Evolutionary conservation across 306 rosid genomes (phyloP).

Genomic region (Glycine soja): DNA sequence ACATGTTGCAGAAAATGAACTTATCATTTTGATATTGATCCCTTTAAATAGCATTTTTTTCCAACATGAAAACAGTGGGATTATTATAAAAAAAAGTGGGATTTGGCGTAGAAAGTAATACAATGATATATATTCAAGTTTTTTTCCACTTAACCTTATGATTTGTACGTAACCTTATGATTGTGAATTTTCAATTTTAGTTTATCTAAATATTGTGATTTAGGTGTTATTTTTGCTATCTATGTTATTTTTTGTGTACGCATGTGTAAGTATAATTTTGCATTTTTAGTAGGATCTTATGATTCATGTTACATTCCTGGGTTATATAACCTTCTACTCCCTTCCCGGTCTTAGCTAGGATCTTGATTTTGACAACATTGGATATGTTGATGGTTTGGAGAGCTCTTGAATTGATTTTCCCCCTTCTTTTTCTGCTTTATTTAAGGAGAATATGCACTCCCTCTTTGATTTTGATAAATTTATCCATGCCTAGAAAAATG

Average conservation of each 20-base stretch:
- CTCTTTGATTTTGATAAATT: constrained; percentile 14
- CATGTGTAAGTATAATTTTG: background rate
- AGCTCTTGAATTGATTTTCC: background rate
- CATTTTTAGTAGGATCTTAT: background rate
- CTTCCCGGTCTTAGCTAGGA: background rate
- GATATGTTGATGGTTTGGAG: constrained; percentile 27
- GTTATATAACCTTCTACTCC: background rate
- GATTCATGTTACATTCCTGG: background rate
- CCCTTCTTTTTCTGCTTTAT: background rate
- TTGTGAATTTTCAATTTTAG: background rate
- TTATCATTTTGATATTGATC: too few species aligned
- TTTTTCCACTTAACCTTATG: too few species aligned
- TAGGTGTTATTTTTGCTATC: background rate
- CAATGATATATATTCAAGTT: too few species aligned
- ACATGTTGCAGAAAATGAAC: background rate
- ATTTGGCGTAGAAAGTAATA: too few species aligned
- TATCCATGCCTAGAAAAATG: background rate
- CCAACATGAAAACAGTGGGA: too few species aligned
- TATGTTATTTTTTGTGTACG: background rate
- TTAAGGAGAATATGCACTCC: background rate
- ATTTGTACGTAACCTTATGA: background rate
- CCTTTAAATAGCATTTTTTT: too few species aligned
- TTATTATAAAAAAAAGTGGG: too few species aligned
- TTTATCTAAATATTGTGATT: background rate
- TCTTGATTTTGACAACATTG: background rate